Evolutionary conservation across 2,329 filamentous ascomycete genomes (phyloP).

Genomic region (Xylaria sp.): DNA sequence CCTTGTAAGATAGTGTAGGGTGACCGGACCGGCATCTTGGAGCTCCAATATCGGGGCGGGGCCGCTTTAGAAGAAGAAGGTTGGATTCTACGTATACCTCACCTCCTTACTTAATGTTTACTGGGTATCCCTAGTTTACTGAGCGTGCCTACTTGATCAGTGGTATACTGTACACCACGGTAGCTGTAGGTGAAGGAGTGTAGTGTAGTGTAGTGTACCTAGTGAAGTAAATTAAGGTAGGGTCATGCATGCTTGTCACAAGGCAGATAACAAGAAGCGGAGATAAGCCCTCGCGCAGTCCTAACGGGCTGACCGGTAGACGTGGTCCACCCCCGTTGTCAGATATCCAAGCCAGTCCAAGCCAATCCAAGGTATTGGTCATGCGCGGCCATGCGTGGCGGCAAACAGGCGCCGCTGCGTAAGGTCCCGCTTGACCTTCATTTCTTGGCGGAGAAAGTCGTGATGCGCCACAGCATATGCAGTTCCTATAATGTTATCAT

Average conservation of each 20-base stretch:
- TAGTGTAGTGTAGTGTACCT: background rate
- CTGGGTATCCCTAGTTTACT: no score
- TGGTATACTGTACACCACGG: no score
- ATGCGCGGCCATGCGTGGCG: background rate
- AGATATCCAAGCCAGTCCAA: background rate
- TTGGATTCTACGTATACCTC: background rate
- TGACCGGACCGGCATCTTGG: background rate
- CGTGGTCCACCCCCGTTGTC: background rate
- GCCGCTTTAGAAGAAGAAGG: background rate
- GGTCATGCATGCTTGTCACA: conserved; percentile 34
- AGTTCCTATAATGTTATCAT: background rate
- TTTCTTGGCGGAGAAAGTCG: background rate
- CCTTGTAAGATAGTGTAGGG: background rate
- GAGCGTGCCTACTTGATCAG: no score
- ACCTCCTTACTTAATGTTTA: no score
- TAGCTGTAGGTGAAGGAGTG: background rate
- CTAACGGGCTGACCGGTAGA: background rate
- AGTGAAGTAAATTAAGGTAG: background rate
- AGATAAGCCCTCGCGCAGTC: conserved; percentile 24
- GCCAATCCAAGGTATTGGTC: background rate
- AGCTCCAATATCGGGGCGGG: background rate
- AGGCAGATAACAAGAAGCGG: conserved; percentile 24
- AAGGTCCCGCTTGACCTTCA: background rate
- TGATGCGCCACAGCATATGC: conserved; percentile 7
- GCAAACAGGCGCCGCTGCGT: conserved; percentile 1